phyloP scores from a whole-genome alignment of 179 eudicot genomes.

The Patellifolia procumbens region DNA sequence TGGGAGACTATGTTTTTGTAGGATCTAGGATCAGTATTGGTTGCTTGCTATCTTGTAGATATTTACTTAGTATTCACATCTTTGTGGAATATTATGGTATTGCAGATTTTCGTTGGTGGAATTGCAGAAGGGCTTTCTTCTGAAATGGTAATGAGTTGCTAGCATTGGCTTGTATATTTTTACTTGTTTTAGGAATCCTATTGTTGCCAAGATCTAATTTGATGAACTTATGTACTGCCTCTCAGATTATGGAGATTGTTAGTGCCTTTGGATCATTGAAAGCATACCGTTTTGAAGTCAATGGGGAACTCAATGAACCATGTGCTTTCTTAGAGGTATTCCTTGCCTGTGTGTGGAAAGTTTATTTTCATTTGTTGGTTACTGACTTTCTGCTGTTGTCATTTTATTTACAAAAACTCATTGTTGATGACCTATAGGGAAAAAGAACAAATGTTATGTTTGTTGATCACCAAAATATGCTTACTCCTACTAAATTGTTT shows the following conservation, averaged over 20 bases:
- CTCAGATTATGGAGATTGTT: slow-evolving; percentile 80
- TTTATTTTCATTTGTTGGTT: not conserved
- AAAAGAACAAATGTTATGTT: not conserved
- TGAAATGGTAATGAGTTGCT: slow-evolving; percentile 63
- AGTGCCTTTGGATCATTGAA: slow-evolving; percentile 76
- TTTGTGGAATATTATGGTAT: slow-evolving; percentile 14
- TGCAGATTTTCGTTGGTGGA: slow-evolving; percentile 95
- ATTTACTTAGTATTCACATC: slow-evolving; percentile 15
- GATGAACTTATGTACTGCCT: slow-evolving; percentile 19
- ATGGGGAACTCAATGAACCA: slow-evolving; percentile 45
- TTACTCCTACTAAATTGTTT: not conserved
- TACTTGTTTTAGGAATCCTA: slow-evolving; percentile 6
- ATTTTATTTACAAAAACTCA: not conserved
- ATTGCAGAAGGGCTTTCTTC: slow-evolving; percentile 72
- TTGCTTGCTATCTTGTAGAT: not conserved
- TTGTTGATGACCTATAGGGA: not conserved
- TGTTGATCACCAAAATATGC: not conserved
- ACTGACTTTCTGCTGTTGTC: not conserved
- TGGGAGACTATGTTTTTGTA: not conserved
- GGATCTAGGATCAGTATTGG: not conserved
- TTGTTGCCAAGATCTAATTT: slow-evolving; percentile 6
- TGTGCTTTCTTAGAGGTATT: slow-evolving; percentile 91
- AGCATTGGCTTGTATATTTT: slow-evolving; percentile 4
- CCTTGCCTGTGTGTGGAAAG: slow-evolving; percentile 1
- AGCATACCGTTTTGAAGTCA: slow-evolving; percentile 61